phyloP scores from a whole-genome alignment of 2,329 filamentous ascomycete genomes.

The Emydomyces testavorans region DNA sequence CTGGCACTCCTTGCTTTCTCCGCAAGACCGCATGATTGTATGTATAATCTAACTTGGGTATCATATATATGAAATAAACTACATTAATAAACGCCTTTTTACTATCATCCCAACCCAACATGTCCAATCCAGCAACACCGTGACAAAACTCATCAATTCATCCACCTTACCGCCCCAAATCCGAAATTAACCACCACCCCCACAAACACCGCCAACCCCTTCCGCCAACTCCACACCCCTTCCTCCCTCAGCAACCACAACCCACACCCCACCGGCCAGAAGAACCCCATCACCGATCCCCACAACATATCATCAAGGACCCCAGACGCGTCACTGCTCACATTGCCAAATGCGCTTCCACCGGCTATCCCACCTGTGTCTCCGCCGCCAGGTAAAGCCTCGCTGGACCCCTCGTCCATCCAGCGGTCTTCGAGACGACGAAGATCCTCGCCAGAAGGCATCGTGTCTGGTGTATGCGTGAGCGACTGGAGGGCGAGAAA shows the following conservation, averaged over 20 bases:
- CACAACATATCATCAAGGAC: constrained; percentile 75
- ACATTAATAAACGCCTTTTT: constrained; percentile 9
- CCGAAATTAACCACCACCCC: constrained; percentile 69
- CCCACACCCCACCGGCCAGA: constrained; percentile 81
- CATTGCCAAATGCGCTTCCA: constrained; percentile 30
- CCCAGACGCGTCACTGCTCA: constrained; percentile 28
- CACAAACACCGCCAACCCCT: constrained; percentile 75
- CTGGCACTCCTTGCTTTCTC: not conserved
- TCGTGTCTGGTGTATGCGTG: constrained; percentile 74
- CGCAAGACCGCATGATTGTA: not conserved
- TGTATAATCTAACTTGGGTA: constrained; percentile 8
- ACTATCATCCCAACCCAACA: not conserved
- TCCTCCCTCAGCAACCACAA: constrained; percentile 79
- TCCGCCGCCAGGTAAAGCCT: constrained; percentile 30
- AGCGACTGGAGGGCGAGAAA: constrained; percentile 76
- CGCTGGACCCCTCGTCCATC: constrained; percentile 56
- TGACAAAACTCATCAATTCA: constrained; percentile 26
- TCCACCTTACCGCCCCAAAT: constrained; percentile 58
- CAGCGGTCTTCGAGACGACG: constrained; percentile 76
- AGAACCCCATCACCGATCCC: constrained; percentile 83
- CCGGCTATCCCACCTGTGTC: constrained; percentile 27
- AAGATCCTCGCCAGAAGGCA: constrained; percentile 67
- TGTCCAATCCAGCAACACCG: not conserved
- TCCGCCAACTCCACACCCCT: constrained; percentile 71
- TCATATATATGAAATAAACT: constrained; percentile 10